Evolutionary conservation across 495 filamentous ascomycete genomes (phyloP).

Genomic region (Penicillium coprophilum): DNA sequence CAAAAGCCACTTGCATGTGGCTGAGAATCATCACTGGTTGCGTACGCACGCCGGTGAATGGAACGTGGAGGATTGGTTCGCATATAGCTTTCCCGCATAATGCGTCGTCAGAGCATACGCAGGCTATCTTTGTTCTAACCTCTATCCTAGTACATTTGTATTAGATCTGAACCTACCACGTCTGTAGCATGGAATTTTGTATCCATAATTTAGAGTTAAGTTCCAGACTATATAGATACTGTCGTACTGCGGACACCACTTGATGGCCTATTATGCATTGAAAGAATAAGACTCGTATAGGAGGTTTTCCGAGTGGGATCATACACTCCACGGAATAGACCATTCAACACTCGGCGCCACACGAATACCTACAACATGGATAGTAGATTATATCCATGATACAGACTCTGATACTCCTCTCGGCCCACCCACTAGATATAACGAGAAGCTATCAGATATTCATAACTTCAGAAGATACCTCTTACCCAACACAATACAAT

Average conservation of each 20-base stretch:
- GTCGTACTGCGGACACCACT: neutral
- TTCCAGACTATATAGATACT: neutral
- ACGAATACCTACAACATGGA: neutral
- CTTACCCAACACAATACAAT: neutral
- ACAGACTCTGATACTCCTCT: neutral
- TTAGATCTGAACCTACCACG: neutral
- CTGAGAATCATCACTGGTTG: slow-evolving; percentile 1
- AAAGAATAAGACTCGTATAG: neutral
- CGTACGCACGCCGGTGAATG: neutral
- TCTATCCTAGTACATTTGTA: neutral
- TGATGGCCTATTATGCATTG: neutral
- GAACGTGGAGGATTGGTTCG: neutral
- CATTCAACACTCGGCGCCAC: neutral
- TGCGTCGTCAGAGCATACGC: slow-evolving; percentile 1
- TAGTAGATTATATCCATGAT: no score
- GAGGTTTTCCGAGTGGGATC: neutral
- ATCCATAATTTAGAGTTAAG: neutral
- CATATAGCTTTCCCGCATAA: neutral
- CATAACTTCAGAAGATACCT: neutral
- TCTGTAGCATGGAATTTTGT: neutral
- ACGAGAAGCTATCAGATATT: neutral
- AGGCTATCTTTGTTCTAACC: neutral
- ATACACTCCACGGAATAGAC: neutral
- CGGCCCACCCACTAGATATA: neutral
- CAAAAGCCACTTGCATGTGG: slow-evolving; percentile 6